Percentiles rank a stretch among this genome's conserved stretches.
Evolutionary conservation across 1,284 basidiomycete genomes (phyloP).

Genomic region (Trichosporon coremiiforme): DNA sequence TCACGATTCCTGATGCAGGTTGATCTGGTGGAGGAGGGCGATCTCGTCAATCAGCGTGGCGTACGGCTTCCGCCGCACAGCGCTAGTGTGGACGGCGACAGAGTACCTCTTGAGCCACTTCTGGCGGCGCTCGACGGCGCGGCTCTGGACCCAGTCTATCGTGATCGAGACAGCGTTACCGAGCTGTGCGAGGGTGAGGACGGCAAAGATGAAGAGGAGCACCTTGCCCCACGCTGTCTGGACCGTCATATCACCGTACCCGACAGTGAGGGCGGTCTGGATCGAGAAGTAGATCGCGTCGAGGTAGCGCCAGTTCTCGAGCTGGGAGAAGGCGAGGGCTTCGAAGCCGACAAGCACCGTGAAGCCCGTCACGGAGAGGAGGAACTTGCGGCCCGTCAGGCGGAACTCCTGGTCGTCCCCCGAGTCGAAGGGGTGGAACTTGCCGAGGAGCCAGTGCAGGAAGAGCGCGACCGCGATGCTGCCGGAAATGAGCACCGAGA

Average conservation of each 20-base stretch:
- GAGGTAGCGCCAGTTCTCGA: constrained; percentile 53
- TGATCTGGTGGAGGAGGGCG: constrained; percentile 52
- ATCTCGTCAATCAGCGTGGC: constrained; percentile 54
- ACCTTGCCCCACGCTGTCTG: constrained; percentile 48
- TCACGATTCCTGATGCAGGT: constrained; percentile 49
- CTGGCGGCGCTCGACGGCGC: constrained; percentile 44
- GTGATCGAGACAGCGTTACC: constrained; percentile 57
- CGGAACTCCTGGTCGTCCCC: constrained; percentile 44
- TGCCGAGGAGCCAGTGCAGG: constrained; percentile 54
- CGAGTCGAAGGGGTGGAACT: constrained; percentile 27
- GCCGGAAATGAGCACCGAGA: constrained; percentile 53
- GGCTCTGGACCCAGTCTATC: constrained; percentile 48
- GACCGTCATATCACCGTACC: constrained; percentile 53
- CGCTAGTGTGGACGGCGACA: constrained; percentile 43
- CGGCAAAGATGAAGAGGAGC: constrained; percentile 55
- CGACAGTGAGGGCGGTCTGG: constrained; percentile 50
- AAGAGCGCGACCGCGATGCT: constrained; percentile 52
- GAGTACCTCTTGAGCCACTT: constrained; percentile 51
- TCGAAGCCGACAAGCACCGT: constrained; percentile 52
- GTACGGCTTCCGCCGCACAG: constrained; percentile 38
- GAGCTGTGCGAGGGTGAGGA: constrained; percentile 56
- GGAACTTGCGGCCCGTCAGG: constrained; percentile 55
- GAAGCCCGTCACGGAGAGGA: constrained; percentile 56
- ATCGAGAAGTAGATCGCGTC: constrained; percentile 45
- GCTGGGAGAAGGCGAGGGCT: constrained; percentile 46